These are phyloP conservation scores for Eucalyptus caleyi DNA, from an alignment of 345 rosid species.

Conservation along the genomic window DNA sequence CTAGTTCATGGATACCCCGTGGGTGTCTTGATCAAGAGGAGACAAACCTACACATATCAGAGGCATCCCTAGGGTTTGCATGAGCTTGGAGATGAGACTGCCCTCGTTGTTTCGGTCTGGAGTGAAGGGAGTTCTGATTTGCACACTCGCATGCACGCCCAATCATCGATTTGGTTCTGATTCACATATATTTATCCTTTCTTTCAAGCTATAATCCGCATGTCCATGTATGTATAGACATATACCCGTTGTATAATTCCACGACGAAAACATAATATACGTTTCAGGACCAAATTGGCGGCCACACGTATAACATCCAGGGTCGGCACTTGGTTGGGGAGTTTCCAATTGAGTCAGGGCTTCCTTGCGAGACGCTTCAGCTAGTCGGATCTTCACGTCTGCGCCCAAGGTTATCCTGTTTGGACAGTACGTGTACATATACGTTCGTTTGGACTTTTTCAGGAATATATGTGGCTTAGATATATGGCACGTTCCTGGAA, in stretches of 20 bases:
- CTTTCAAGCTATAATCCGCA: background rate
- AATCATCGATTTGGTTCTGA: background rate
- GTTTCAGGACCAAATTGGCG: background rate
- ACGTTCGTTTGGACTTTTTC: background rate
- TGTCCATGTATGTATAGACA: background rate
- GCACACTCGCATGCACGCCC: background rate
- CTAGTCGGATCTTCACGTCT: background rate
- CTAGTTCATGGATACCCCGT: constrained; percentile 47
- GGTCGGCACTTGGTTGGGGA: background rate
- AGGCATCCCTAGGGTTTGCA: constrained; percentile 38
- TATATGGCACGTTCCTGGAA: background rate
- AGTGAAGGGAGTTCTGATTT: constrained; percentile 50
- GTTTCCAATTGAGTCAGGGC: background rate
- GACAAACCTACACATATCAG: background rate
- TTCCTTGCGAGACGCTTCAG: background rate
- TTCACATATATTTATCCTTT: background rate
- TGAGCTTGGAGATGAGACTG: constrained; percentile 36
- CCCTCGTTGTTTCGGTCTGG: constrained; percentile 38
- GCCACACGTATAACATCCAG: background rate
- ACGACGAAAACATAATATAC: background rate
- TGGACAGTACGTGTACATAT: background rate
- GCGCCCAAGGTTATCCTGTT: background rate
- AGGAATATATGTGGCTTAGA: background rate
- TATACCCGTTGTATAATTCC: background rate
- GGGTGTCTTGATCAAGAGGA: background rate